phyloP scores from a whole-genome alignment of 176 grass and related monocot genomes.

The Saccharum officinarum region DNA sequence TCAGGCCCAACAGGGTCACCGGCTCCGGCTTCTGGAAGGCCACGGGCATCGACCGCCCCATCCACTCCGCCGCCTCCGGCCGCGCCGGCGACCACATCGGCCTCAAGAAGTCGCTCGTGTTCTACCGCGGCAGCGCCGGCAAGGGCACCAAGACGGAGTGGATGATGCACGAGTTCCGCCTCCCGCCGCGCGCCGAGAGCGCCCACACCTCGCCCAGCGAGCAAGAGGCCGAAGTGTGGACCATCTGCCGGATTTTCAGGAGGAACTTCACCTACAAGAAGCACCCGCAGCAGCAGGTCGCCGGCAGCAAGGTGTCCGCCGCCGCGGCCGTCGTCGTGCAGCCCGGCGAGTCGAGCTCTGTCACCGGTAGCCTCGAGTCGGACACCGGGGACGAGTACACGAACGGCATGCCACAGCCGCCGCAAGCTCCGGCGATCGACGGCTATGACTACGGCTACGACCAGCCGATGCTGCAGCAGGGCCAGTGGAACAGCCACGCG shows the following conservation, averaged over 20 bases:
- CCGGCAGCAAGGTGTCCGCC: not conserved
- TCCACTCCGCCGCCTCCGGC: constrained; percentile 25
- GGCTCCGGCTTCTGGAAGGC: constrained; percentile 92
- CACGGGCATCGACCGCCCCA: constrained; percentile 81
- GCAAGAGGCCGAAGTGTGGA: constrained; percentile 92
- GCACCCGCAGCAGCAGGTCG: constrained; percentile 33
- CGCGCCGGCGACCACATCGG: constrained; percentile 51
- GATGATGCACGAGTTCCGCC: constrained; percentile 99
- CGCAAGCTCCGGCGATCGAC: not conserved
- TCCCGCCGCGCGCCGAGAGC: constrained; percentile 16
- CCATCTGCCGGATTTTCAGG: constrained; percentile 84
- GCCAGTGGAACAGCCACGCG: constrained; percentile 34
- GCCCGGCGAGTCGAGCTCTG: constrained; percentile 48
- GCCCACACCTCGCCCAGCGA: constrained; percentile 6
- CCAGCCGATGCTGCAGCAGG: constrained; percentile 28
- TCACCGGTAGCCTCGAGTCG: constrained; percentile 58
- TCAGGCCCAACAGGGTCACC: constrained; percentile 81
- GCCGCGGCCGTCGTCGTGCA: not conserved
- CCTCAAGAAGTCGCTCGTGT: constrained; percentile 92
- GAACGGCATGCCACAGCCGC: constrained; percentile 10
- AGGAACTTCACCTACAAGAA: constrained; percentile 56
- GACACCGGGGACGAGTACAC: constrained; percentile 50
- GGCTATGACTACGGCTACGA: not conserved
- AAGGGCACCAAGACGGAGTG: constrained; percentile 91
- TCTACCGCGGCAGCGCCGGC: constrained; percentile 76